Conservation (phyloP, 108 stramenopile genomes). For the Cylindrotheca closterium region DNA sequence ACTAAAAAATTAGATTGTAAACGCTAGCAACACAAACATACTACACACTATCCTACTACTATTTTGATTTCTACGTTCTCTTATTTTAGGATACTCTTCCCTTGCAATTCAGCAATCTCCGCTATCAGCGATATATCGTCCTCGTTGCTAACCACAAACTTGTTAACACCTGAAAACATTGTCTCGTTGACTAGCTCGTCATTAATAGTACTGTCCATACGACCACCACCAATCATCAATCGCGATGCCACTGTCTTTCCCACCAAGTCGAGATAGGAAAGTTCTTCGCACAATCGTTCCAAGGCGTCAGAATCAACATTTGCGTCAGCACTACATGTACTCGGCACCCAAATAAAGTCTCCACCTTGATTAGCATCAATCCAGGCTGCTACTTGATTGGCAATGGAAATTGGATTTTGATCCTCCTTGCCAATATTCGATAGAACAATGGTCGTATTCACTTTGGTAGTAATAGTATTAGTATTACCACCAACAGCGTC, state of each 20-base stretch:
- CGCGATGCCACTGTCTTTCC: slow-evolving; percentile 56
- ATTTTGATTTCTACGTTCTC: no score
- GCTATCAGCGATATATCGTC: slow-evolving; percentile 16
- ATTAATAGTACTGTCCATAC: no score
- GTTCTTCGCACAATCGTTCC: slow-evolving; percentile 49
- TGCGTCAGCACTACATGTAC: background rate
- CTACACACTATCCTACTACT: no score
- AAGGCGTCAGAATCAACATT: slow-evolving; percentile 20
- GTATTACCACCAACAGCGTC: no score
- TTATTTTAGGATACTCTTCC: slow-evolving; percentile 7
- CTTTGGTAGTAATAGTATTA: background rate
- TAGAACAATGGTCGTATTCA: slow-evolving; percentile 6
- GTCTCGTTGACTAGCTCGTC: slow-evolving; percentile 48
- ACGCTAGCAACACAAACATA: no score
- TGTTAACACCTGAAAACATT: slow-evolving; percentile 48
- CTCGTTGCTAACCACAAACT: slow-evolving; percentile 44
- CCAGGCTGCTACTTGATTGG: slow-evolving; percentile 9
- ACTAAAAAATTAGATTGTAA: no score
- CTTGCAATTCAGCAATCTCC: slow-evolving; percentile 16
- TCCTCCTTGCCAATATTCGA: background rate
- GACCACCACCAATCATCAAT: slow-evolving; percentile 45
- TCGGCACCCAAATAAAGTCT: slow-evolving; percentile 19
- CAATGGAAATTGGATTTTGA: slow-evolving; percentile 4
- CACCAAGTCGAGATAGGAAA: slow-evolving; percentile 53
- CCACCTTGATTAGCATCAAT: slow-evolving; percentile 15